Conservation (phyloP, 2,329 filamentous ascomycete species). For the Tolypocladium inflatum region DNA sequence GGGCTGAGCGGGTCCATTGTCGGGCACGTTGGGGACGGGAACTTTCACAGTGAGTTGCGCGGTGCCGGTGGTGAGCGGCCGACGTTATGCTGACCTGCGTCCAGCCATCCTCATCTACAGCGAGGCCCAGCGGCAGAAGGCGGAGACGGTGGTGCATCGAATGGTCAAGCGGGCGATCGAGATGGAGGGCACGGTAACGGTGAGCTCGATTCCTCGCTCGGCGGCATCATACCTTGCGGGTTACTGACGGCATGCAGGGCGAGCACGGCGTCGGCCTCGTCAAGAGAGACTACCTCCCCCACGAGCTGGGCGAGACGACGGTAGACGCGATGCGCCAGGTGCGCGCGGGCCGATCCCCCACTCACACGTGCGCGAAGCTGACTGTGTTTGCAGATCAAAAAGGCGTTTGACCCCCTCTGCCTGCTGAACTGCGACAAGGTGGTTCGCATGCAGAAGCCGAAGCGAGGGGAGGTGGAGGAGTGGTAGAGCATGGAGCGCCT, state of each 20-base stretch:
- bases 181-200: conserved; percentile 75
- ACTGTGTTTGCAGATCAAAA: conserved; percentile 53
- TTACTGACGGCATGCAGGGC: conserved; percentile 34
- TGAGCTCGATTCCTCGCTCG: conserved; percentile 17
- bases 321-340: conserved; percentile 79
- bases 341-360: conserved; percentile 13
- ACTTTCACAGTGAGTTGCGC: conserved; percentile 51
- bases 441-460: conserved; percentile 45
- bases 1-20: conserved; percentile 45
- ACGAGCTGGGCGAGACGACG: conserved; percentile 65
- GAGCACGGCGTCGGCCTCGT: conserved; percentile 79
- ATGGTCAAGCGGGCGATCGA: conserved; percentile 84
- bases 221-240: neutral
- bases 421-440: conserved; percentile 63
- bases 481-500: no score
- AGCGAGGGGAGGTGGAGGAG: conserved; percentile 31
- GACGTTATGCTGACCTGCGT: neutral
- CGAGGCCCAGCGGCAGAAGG: conserved; percentile 55
- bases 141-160: conserved; percentile 63
- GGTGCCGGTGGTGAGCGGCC: neutral
- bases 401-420: conserved; percentile 67
- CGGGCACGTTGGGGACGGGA: conserved; percentile 68
- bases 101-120: conserved; percentile 49
- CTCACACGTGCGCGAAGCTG: no score
- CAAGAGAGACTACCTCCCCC: conserved; percentile 73